phyloP scores from a whole-genome alignment of 495 filamentous ascomycete genomes.

The Xylaria longipes region DNA sequence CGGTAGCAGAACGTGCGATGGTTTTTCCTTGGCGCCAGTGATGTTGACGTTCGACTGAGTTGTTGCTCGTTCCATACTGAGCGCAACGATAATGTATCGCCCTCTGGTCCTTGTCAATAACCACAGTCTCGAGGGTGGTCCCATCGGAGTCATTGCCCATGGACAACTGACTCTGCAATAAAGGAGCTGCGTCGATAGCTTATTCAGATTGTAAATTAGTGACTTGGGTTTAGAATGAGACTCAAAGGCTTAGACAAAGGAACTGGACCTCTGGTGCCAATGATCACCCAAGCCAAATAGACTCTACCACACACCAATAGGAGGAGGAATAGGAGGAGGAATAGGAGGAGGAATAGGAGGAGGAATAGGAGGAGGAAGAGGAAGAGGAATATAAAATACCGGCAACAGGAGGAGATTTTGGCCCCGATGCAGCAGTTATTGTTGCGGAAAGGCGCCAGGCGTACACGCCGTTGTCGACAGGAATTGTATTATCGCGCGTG shows the following conservation, averaged over 20 bases:
- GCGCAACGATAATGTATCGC: constrained; percentile 30
- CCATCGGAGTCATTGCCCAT: neutral
- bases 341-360: neutral
- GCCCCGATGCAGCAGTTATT: constrained; percentile 11
- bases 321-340: neutral
- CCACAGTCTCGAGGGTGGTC: constrained; percentile 24
- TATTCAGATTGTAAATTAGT: neutral
- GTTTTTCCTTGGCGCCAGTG: constrained; percentile 9
- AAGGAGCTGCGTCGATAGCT: constrained; percentile 20
- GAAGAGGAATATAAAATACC: neutral
- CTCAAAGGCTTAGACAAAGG: neutral
- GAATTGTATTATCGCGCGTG: constrained; percentile 27
- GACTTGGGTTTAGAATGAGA: neutral
- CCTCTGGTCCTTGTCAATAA: constrained; percentile 9
- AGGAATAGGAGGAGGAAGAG: neutral
- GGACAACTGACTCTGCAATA: constrained; percentile 27
- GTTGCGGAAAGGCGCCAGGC: constrained; percentile 25
- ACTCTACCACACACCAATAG: neutral
- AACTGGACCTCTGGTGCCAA: neutral
- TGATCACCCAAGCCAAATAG: neutral
- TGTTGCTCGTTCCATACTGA: neutral
- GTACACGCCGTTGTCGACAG: neutral
- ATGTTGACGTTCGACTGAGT: neutral
- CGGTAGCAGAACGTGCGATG: constrained; percentile 17
- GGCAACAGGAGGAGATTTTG: neutral